Evolutionary conservation across 805 yeast species (phyloP), one percentile per base, ranked within the genome.

Genomic region (Kodamaea hsintzibuensis): DNA sequence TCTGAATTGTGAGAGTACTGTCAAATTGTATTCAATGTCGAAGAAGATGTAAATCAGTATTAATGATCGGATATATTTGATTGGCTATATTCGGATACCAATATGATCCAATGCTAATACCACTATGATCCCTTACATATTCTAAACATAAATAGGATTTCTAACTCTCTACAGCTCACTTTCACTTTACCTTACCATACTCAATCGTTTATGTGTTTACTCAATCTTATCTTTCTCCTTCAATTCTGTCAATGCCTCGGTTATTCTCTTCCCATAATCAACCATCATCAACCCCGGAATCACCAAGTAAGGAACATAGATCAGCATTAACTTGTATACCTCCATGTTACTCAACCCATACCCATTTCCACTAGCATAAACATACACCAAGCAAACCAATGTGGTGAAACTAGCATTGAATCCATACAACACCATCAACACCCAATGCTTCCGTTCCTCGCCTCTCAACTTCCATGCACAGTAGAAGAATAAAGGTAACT

Each of bases 341-440:
- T 84, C 84, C 0, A 38, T 42, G 0, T 18, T 12, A 1, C 68
- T 55, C 48, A 85, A 66, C 0, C 81, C 82, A 38, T 72, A 57
- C 3, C 45, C 51, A 9, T 73, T 75, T 1, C 74, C 74, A 3
- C 72, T 62, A 1, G 60, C 30, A 16, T 61, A 60, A 13, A 85
- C 77, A 60, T 82, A 79, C n/a, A 78, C 65, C 58, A 88, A 69
- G 66, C 98, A 93, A 19, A 85, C 81, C 38, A 85, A 67, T 0
- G 97, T 91, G 4, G 97, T 91, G 50, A 88, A 73, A 3, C 86
- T 73, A 0, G 98, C 98, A 63, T 90, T 91, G 61, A 88, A 80
- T 2, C 93, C 97, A 68, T 95, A 93, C 5, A 85, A 62, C 12
- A 82, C 71, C 59, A 86, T 67, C 64, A 75, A 77, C 18, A 54